phyloP scores from a whole-genome alignment of 805 yeast genomes.

The Nakazawaea wyomingensis region DNA sequence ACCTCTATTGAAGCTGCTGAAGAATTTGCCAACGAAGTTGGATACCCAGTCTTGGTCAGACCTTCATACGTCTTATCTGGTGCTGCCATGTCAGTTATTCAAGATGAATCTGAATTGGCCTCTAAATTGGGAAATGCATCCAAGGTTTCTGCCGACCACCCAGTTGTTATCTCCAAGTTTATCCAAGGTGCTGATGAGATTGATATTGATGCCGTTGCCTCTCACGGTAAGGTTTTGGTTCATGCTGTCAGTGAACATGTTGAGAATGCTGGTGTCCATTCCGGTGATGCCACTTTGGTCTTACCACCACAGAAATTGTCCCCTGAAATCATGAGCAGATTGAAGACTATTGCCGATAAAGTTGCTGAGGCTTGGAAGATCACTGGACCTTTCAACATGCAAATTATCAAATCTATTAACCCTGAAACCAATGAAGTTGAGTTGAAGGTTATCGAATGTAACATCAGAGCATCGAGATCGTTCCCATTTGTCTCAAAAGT shows the following conservation, averaged over 20 bases:
- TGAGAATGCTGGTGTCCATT: conserved; percentile 98
- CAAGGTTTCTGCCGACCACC: conserved; percentile 91
- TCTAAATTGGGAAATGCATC: conserved; percentile 82
- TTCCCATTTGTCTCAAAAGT: conserved; percentile 99
- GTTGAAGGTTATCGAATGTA: conserved; percentile 96
- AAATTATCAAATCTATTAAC: conserved; percentile 76
- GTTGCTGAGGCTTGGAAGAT: conserved; percentile 93
- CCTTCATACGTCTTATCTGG: conserved; percentile 97
- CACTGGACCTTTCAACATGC: conserved; percentile 98
- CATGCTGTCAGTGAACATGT: conserved; percentile 98
- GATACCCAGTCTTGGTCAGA: conserved; percentile 94
- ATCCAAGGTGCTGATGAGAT: conserved; percentile 96
- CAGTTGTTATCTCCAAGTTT: conserved; percentile 94
- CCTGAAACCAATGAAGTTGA: conserved; percentile 54
- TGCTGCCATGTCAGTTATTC: conserved; percentile 97
- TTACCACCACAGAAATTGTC: conserved; percentile 88
- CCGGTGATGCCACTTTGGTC: conserved; percentile 97
- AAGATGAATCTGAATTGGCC: conserved; percentile 72
- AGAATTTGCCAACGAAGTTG: conserved; percentile 76
- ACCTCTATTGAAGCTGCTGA: conserved; percentile 83
- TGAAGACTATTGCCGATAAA: conserved; percentile 86
- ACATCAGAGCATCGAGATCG: conserved; percentile 96
- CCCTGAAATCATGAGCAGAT: conserved; percentile 58
- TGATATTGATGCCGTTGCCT: conserved; percentile 95
- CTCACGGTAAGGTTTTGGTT: conserved; percentile 79